These are phyloP conservation scores for Phtheirospermum japonicum DNA, from an alignment of 257 asterid species.

Conservation along the genomic window DNA sequence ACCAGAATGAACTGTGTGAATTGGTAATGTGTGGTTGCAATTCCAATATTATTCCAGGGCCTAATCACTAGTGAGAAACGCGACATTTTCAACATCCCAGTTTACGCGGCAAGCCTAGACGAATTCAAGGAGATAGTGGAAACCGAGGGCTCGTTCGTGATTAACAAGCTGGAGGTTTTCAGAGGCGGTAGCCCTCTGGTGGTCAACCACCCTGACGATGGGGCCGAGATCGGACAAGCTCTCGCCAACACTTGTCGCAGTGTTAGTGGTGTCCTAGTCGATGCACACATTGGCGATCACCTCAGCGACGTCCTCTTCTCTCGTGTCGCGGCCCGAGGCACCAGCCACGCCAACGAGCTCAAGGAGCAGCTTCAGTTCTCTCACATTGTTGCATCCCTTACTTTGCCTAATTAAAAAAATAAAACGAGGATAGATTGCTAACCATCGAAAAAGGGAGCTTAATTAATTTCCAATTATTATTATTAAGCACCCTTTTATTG, in stretches of 20 bases:
- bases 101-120: conserved; percentile 83
- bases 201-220: conserved; percentile 70
- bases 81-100: conserved; percentile 86
- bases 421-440: too few relatives aligned
- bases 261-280: conserved; percentile 85
- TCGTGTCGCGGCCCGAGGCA: conserved; percentile 64
- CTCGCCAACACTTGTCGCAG: conserved; percentile 85
- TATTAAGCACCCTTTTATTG: too few relatives aligned
- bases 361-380: conserved; percentile 77
- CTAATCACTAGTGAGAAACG: conserved; percentile 67
- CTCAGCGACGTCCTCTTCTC: conserved; percentile 74
- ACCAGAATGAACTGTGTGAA: background rate
- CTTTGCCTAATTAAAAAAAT: conserved; percentile 37
- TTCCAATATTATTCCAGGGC: conserved; percentile 40
- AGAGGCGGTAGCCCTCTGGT: conserved; percentile 94
- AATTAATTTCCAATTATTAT: too few relatives aligned
- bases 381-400: conserved; percentile 90
- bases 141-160: conserved; percentile 60
- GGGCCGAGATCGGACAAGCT: conserved; percentile 85
- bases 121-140: conserved; percentile 93
- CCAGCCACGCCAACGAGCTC: conserved; percentile 65
- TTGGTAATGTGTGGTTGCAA: too few relatives aligned
- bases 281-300: conserved; percentile 80
- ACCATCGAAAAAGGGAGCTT: too few relatives aligned
- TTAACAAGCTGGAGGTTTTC: conserved; percentile 73